Conservation (phyloP, 768 basidiomycete genomes). For the Harrya chromipes region DNA sequence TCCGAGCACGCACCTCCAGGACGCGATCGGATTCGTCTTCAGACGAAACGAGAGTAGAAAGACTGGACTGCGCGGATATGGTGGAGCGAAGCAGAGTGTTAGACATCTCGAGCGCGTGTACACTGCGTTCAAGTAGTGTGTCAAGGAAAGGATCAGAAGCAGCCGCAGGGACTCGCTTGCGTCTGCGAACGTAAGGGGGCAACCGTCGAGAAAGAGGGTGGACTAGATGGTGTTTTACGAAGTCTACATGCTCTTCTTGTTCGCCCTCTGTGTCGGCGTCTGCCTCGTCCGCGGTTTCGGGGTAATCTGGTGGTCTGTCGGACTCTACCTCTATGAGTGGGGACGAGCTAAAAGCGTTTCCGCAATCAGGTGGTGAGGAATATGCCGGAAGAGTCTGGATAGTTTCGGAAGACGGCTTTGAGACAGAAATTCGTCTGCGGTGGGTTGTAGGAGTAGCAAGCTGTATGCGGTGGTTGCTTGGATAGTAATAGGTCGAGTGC, state of each 20-base stretch:
- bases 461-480: slow-evolving; percentile 13
- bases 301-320: slow-evolving; percentile 71
- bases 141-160: slow-evolving; percentile 60
- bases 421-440: slow-evolving; percentile 54
- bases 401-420: slow-evolving; percentile 64
- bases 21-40: slow-evolving; percentile 45
- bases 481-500: slow-evolving; percentile 15
- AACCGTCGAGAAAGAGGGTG: slow-evolving; percentile 36
- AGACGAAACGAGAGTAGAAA: slow-evolving; percentile 46
- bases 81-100: slow-evolving; percentile 75
- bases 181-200: slow-evolving; percentile 19
- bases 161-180: slow-evolving; percentile 27
- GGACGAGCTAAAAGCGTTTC: slow-evolving; percentile 9
- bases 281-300: slow-evolving; percentile 73
- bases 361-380: slow-evolving; percentile 37
- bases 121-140: slow-evolving; percentile 75
- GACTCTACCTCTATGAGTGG: slow-evolving; percentile 35
- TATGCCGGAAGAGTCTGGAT: slow-evolving; percentile 66
- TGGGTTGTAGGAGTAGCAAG: slow-evolving; percentile 42
- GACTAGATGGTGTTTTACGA: slow-evolving; percentile 27
- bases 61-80: slow-evolving; percentile 63
- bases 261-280: slow-evolving; percentile 62
- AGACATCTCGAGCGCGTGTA: slow-evolving; percentile 83
- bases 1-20: slow-evolving; percentile 47
- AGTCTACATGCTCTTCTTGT: slow-evolving; percentile 17